These are phyloP conservation scores for Cladophialophora chaetospira DNA, from an alignment of 2,329 filamentous ascomycete species.

Conservation along the genomic window DNA sequence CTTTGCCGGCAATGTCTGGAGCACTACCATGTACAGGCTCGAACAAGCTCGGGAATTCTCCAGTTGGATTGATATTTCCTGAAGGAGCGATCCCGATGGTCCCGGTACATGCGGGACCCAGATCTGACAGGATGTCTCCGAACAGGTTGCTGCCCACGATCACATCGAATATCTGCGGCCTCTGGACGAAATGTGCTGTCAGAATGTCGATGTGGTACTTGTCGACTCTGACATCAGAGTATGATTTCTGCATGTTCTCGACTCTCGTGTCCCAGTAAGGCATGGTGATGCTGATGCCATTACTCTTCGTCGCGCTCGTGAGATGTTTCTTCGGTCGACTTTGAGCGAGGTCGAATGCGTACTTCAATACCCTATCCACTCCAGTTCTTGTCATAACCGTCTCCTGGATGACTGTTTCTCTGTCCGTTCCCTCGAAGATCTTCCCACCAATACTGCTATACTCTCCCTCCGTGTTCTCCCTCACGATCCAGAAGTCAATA, in stretches of 20 bases:
- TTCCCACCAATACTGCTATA: conserved; percentile 77
- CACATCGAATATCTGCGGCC: conserved; percentile 82
- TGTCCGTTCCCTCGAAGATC: conserved; percentile 32
- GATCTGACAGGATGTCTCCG: conserved; percentile 89
- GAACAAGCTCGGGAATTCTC: conserved; percentile 65
- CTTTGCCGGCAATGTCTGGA: conserved; percentile 94
- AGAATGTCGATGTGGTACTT: conserved; percentile 98
- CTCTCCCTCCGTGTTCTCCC: conserved; percentile 99
- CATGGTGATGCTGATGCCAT: conserved; percentile 92
- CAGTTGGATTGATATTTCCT: conserved; percentile 86
- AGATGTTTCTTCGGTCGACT: conserved; percentile 95
- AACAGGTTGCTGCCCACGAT: conserved; percentile 89
- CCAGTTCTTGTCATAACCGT: conserved; percentile 92
- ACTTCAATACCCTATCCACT: conserved; percentile 91
- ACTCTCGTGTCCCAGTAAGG: conserved; percentile 48
- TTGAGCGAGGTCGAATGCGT: conserved; percentile 96
- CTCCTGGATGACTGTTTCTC: conserved; percentile 92
- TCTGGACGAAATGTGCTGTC: conserved; percentile 96
- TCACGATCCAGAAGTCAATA: conserved; percentile 68
- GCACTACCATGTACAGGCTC: conserved; percentile 98
- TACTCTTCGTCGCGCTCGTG: conserved; percentile 99
- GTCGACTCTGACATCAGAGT: conserved; percentile 91
- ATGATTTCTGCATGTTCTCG: conserved; percentile 85
- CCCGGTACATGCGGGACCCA: conserved; percentile 89
- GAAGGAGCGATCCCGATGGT: conserved; percentile 82